Base-by-base conservation (phyloP, 2,329 filamentous ascomycete genomes). In the Fusarium clavum region DNA sequence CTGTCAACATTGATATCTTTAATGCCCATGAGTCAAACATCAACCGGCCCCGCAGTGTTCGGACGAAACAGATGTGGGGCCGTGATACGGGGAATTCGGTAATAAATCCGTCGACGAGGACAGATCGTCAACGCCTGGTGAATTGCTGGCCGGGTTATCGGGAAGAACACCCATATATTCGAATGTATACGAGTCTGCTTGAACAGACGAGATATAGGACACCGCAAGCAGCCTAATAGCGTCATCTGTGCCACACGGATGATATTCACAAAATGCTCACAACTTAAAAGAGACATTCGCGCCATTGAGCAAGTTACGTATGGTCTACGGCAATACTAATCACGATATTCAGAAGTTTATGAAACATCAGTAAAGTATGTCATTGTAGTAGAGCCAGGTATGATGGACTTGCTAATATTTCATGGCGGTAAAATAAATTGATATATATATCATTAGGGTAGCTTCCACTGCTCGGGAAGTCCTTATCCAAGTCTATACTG, bases 1-100 rank as follows among this genome's bases (percentile, higher is more conserved):
- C 29, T 30, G 25, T 49, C 18, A 13, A 29, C 22, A 32, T 46
- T 8, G 25, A 41, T 11, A 45, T 20, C 14, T 57, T 18, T 27
- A 25, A 38, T 29, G 22, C 10, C 24, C 14, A 20, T 49, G 34
- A 48, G 34, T 53, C 44, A 46, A 57, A 30, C 45, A 27, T 38
- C 16, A 54, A 54, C 48, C 47, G 14, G 61, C 54, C 61, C 43
- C 47, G 38, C 22, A 51, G 53, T n/a, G 27, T 34, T 46, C 34
- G 38, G 45, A 54, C 52, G 40, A 51, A 52, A 24, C 10, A 52
- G 27, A 20, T 16, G 38, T 49, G 63, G 63, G 55, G 61, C 61
- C 47, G 54, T 24, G 25, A 24, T 61, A 8, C 61, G 61, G 63
- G 49, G 30, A 52, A 66, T 54, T 49, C 38, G 32, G 49, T 41